phyloP scores from a whole-genome alignment of 106 monocot genomes.

The Allium fistulosum region DNA sequence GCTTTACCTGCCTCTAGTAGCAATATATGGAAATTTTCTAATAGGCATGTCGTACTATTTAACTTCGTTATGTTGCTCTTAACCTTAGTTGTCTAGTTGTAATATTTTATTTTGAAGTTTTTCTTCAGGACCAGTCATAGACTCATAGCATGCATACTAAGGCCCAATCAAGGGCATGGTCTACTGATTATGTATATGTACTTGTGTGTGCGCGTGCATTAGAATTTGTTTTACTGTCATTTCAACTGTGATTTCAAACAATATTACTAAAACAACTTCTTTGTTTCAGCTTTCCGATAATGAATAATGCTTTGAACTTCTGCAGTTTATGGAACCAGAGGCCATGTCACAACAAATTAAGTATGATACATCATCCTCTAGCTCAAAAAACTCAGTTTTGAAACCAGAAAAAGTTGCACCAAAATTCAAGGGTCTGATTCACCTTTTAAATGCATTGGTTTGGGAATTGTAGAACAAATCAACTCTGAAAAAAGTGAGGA shows the following conservation, averaged over 20 bases:
- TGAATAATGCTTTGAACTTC: not conserved
- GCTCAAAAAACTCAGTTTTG: constrained; percentile 14
- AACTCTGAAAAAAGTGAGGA: constrained; percentile 90
- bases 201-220: no score
- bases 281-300: no score
- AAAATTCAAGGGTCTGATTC: constrained; percentile 83
- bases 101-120: not conserved
- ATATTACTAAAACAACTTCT: no score
- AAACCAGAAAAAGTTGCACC: constrained; percentile 44
- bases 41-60: not conserved
- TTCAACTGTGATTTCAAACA: no score
- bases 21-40: constrained; percentile 4
- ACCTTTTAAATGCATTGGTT: constrained; percentile 94
- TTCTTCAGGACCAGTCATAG: constrained; percentile 30
- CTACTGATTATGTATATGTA: no score
- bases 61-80: constrained; percentile 25
- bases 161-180: constrained; percentile 52
- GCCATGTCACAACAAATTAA: constrained; percentile 64
- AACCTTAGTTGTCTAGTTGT: not conserved
- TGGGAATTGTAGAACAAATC: constrained; percentile 76
- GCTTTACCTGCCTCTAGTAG: constrained; percentile 14
- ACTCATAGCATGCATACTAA: constrained; percentile 70
- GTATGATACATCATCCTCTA: constrained; percentile 22
- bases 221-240: no score
- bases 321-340: constrained; percentile 79